A percentile compares a stretch with the other conserved stretches of the same genome.
Conservation (phyloP, 2,329 filamentous ascomycete genomes). For the Lecanoromycetidae sp. region DNA sequence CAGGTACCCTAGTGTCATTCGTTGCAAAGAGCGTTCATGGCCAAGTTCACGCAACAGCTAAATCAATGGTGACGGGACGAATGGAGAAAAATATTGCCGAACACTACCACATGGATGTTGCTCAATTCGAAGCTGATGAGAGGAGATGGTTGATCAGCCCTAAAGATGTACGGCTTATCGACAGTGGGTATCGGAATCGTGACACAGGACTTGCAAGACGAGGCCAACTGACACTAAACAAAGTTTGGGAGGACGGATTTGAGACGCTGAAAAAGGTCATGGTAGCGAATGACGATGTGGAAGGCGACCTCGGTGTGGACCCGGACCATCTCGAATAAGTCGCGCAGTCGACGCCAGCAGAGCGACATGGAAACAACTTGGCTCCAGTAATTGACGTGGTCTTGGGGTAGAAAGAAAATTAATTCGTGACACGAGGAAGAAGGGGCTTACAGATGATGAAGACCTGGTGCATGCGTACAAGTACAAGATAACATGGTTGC, state of each 20-base stretch:
- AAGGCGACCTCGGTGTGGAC: no score
- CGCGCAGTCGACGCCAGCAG: no score
- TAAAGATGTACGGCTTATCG: slow-evolving; percentile 33
- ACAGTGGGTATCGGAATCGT: slow-evolving; percentile 35
- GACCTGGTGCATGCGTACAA: no score
- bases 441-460: no score
- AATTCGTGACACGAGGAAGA: no score
- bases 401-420: no score
- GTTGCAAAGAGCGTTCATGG: background rate
- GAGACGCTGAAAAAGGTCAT: slow-evolving; percentile 28
- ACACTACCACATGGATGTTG: background rate
- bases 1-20: slow-evolving; percentile 1
- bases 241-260: slow-evolving; percentile 33
- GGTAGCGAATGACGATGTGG: slow-evolving; percentile 24
- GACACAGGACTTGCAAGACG: slow-evolving; percentile 30
- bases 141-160: slow-evolving; percentile 33
- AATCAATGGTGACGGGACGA: background rate
- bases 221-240: slow-evolving; percentile 27
- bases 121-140: slow-evolving; percentile 22
- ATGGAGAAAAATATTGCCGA: background rate
- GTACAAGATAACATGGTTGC: no score
- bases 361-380: no score
- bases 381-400: no score
- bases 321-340: no score
- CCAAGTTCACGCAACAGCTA: background rate